phyloP scores from a whole-genome alignment of 352 stramenopile genomes.

The Lagenidium giganteum region DNA sequence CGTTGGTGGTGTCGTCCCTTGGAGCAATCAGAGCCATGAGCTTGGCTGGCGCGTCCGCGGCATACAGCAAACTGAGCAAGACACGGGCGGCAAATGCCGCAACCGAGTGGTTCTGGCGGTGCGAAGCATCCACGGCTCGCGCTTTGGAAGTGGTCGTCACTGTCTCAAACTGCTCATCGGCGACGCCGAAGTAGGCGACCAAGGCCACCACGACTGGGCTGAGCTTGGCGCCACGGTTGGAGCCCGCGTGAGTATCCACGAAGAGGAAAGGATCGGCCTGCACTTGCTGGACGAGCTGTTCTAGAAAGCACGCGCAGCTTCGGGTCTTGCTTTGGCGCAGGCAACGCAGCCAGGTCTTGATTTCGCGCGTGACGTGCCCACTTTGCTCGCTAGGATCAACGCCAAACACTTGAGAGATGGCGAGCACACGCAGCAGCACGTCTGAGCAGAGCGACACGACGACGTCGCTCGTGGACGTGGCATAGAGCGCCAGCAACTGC shows the following conservation, averaged over 20 bases:
- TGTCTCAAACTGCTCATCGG: background rate
- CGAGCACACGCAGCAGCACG: no score
- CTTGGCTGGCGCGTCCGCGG: no score
- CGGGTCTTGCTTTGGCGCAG: no score
- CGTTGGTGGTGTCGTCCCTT: no score
- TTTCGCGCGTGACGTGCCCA: no score
- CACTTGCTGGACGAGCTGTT: conserved; percentile 35
- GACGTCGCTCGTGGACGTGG: background rate
- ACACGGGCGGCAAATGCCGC: conserved; percentile 14
- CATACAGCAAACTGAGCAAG: no score
- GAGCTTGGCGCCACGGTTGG: background rate
- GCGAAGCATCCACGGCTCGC: conserved; percentile 4
- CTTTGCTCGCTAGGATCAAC: no score
- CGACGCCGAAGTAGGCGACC: background rate
- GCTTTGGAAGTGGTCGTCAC: conserved; percentile 9
- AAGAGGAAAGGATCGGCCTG: conserved; percentile 45
- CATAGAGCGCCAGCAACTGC: conserved; percentile 59
- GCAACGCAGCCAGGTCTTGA: no score
- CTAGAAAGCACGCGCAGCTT: conserved; percentile 37
- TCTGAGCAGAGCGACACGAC: no score
- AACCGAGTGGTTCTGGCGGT: conserved; percentile 2
- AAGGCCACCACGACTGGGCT: background rate
- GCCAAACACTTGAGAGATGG: no score
- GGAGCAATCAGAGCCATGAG: no score
- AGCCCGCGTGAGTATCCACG: conserved; percentile 20